Evolutionary conservation across 1,139 yeast genomes (phyloP), one percentile per base, ranked within the genome.

Genomic region (Hemisphaericaspora subhashii): DNA sequence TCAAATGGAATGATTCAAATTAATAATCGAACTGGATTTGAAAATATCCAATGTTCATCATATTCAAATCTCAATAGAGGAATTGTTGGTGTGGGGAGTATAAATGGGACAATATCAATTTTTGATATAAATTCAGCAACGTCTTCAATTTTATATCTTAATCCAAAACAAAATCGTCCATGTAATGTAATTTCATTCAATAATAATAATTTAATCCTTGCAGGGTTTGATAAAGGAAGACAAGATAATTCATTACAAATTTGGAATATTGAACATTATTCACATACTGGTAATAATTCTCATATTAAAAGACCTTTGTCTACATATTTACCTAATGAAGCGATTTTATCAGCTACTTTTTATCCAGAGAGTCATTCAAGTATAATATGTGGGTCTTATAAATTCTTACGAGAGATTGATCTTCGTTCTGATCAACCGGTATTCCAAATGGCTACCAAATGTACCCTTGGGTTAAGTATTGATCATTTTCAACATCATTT

Each of bases 181-280:
- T 85, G 95, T 51, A 88, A 86, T 53, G 62, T 90, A 1, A 58
- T 89, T 2, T 75, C 90, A 2, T 85, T 89, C 61, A 86, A 79
- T 55, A 66, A 72, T 18, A 68, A 71, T 30, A 86, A 84, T 1
- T 59, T 85, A 31, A 64, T 89, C 5, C 96, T 89, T 0, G 79
- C 83, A 20, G 96, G 95, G 0, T 74, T 83, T 45, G 97, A 89
- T 47, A 81, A 87, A 50, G 83, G 86, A 7, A 71, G 92, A 39
- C 87, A 81, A 49, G 96, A 87, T 53, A 77, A 79, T 42, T 82
- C 94, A 20, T 64, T 90, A 36, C 86, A 85, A 50, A 71, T 90
- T 10, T 89, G 95, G 92, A 87, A 87, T 54, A 69, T 86, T n/a
- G 79, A 77, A 40, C 81, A 79, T 45, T 77, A 78, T 42, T 64